Conservation (phyloP, 192 early-diverging fungal genomes). For the Backusella psychrophila region DNA sequence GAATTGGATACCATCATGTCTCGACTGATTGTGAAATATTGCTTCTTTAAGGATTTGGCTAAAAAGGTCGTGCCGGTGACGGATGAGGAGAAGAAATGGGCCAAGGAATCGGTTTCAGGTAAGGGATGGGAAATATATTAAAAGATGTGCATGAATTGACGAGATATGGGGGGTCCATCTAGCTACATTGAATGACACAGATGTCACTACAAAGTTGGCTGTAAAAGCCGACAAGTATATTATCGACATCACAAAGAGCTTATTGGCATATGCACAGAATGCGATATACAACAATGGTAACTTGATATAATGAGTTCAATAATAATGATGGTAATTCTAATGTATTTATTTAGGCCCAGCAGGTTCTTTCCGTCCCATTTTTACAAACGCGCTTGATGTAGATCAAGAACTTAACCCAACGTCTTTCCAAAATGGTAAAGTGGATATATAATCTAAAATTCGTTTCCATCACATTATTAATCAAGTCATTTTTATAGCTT, state of each 20-base stretch:
- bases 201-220: not conserved
- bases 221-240: slow-evolving; percentile 4
- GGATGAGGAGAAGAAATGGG: slow-evolving; percentile 3
- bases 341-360: not conserved
- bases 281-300: slow-evolving; percentile 1
- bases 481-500: not conserved
- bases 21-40: slow-evolving; percentile 1
- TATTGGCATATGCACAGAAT: slow-evolving; percentile 8
- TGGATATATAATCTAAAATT: not conserved
- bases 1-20: not conserved
- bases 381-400: not conserved
- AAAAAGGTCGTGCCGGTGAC: not conserved
- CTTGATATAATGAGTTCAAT: not conserved
- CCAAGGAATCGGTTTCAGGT: slow-evolving; percentile 6
- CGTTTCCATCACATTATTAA: not conserved
- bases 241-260: not conserved
- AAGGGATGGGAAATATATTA: not conserved
- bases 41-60: not conserved
- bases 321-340: not conserved
- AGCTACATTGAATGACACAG: not conserved
- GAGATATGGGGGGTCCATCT: not conserved
- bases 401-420: not conserved
- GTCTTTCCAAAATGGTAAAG: not conserved
- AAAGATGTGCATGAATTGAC: not conserved
- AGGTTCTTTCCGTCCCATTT: slow-evolving; percentile 1